Base-by-base conservation (phyloP, 2,329 filamentous ascomycete genomes). In the Leptoxyphium fumago region DNA sequence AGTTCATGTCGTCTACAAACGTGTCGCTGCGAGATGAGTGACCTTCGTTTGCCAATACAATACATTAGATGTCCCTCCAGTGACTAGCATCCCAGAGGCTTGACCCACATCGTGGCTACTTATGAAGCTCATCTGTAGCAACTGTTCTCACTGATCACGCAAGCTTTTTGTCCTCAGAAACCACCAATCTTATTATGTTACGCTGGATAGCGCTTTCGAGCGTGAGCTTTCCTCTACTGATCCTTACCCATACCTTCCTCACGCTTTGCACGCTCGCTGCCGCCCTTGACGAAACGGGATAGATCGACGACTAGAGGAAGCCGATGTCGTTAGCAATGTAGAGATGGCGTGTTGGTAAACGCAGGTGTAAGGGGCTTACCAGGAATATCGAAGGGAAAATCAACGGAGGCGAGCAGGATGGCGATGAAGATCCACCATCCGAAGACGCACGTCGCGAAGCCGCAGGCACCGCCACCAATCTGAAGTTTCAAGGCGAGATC, bases 391-490 rank as follows among this genome's bases (percentile, higher is more conserved):
- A 73, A 64, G 1, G 73, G 73, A 47, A 75, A 73, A 42, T 73
- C 72, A 14, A 75, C 55, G 7, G 67, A 62, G 0, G 69, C 72
- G 29, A 75, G 60, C 59, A 76, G 62, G 45, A 75, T 73, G 9
- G 70, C 71, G 29, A 68, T 58, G 49, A 75, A 68, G 21, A 76
- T 69, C 55, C 71, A 76, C 64, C 71, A 75, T 0, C 71, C 72
- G 6, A 62, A 54, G 10, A 71, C 46, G 44, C 64, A 65, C 0
- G 68, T 65, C 26, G 71, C 60, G 42, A 76, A 75, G 0, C 65
- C 57, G 17, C 64, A 61, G 2, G 70, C 73, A 1, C 72, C 73
- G 5, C 61, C 69, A 0, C 66, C 65, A 41, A 67, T 50, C 15
- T 52, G 47, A 15, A 65, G 36, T 7, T 39, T 43, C 13, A 41